Percentiles rank a stretch among this genome's conserved stretches.
These are phyloP conservation scores for Basipetospora chlamydospora DNA, from an alignment of 2,329 filamentous ascomycete species.

Conservation along the genomic window DNA sequence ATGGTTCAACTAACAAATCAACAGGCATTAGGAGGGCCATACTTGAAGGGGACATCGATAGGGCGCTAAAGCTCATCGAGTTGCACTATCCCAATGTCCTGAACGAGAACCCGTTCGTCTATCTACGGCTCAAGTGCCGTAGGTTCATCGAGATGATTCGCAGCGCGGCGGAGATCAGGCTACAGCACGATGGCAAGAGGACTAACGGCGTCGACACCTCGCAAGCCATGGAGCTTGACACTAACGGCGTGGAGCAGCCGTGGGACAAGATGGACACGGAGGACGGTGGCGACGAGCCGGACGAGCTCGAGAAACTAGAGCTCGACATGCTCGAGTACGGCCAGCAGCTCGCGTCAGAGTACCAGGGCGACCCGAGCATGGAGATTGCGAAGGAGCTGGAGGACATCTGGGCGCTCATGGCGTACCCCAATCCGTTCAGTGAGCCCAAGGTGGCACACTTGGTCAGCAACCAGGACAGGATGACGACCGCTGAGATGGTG, in stretches of 20 bases:
- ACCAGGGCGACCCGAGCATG: conserved; percentile 52
- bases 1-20: neutral
- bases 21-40: conserved; percentile 75
- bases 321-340: conserved; percentile 65
- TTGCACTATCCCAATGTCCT: conserved; percentile 70
- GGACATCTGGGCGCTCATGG: conserved; percentile 79
- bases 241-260: conserved; percentile 27
- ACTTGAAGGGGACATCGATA: conserved; percentile 82
- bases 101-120: conserved; percentile 64
- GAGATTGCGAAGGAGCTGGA: conserved; percentile 61
- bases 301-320: conserved; percentile 35
- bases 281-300: conserved; percentile 19
- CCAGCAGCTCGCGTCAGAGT: conserved; percentile 63
- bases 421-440: conserved; percentile 67
- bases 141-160: conserved; percentile 95
- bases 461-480: conserved; percentile 59
- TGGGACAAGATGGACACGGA: conserved; percentile 41
- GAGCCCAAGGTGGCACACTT: conserved; percentile 63
- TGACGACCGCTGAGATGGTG: conserved; percentile 76
- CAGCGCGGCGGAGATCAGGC: conserved; percentile 50
- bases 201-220: conserved; percentile 26
- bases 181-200: conserved; percentile 26
- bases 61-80: conserved; percentile 68
- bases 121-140: conserved; percentile 76
- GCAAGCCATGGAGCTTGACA: conserved; percentile 42